Conservation (phyloP, 768 basidiomycete genomes). For the Suillus decipiens region DNA sequence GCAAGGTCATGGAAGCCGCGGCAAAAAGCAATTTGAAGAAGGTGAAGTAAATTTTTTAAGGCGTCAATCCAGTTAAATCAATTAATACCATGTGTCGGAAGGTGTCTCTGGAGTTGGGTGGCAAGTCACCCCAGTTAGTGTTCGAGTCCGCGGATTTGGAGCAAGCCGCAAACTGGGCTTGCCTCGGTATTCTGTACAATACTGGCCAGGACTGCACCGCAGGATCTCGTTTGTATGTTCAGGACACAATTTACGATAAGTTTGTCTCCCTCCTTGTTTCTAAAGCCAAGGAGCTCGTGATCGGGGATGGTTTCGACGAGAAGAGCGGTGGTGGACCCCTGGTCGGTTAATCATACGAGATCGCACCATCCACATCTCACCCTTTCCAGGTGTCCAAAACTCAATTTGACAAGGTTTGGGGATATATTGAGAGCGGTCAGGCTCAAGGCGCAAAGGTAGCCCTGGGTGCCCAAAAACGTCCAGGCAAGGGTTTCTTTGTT, state of each 20-base stretch:
- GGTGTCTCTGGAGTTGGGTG: slow-evolving; percentile 92
- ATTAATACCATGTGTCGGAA: slow-evolving; percentile 27
- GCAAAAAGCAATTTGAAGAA: slow-evolving; percentile 95
- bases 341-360: slow-evolving; percentile 45
- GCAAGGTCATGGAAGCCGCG: slow-evolving; percentile 89
- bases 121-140: slow-evolving; percentile 87
- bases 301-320: slow-evolving; percentile 83
- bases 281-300: slow-evolving; percentile 66
- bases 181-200: slow-evolving; percentile 84
- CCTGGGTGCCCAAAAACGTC: slow-evolving; percentile 79
- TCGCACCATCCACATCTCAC: slow-evolving; percentile 7
- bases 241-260: slow-evolving; percentile 84
- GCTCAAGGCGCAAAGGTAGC: slow-evolving; percentile 76
- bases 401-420: slow-evolving; percentile 86
- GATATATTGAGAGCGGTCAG: slow-evolving; percentile 86
- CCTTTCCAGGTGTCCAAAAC: slow-evolving; percentile 67
- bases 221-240: slow-evolving; percentile 87
- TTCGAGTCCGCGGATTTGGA: slow-evolving; percentile 93
- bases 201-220: slow-evolving; percentile 94
- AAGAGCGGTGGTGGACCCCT: slow-evolving; percentile 79
- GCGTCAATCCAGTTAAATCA: slow-evolving; percentile 7
- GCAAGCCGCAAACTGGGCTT: slow-evolving; percentile 81
- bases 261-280: slow-evolving; percentile 68
- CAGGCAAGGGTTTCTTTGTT: slow-evolving; percentile 82
- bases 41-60: slow-evolving; percentile 36